Evolutionary conservation across 805 yeast species (phyloP), one percentile per base, ranked within the genome.

Genomic region (Saturnispora zaruensis): DNA sequence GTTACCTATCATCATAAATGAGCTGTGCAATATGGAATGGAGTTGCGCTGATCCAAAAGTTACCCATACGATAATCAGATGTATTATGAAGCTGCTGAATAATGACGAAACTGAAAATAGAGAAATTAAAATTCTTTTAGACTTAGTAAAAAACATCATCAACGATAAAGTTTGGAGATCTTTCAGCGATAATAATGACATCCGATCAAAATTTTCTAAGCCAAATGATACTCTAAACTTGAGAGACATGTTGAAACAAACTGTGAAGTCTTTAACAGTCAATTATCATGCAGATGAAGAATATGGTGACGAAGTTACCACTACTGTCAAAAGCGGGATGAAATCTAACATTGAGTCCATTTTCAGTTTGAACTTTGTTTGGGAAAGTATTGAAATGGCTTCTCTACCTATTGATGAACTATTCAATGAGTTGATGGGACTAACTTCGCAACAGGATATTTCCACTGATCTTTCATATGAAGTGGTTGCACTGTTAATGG

Each of bases 1-100:
- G 11, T 59, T 81, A 32, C 66, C 77, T 5, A 76, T 78, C n/a
- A 75, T 81, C 2, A 42, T 62, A 21, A 54, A 55, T 34, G 54
- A 48, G n/a, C 20, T 63, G 23, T 50, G 57, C 8, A 51, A 51
- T 25, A 45, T 48, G 34, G 46, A 56, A 18, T 57, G 65, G 63
- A 23, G 6, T 14, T 32, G 30, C 32, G 51, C 51, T 28, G 49
- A 47, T 6, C 33, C 43, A 20, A 42, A 40, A 7, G 53, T 55
- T 7, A 16, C 48, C 9, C 14, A 34, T 1, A 49, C 60, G 2
- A 38, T 60, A 14, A 45, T 55, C 5, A 54, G 49, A 32, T 55
- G 59, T 21, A 37, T 63, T 11, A 51, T 49, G 26, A 59, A 57
- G 30, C 44, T 64, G 6, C 48, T 63, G 26, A 51, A 47, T n/a